phyloP scores from a whole-genome alignment of 305 asterid genomes.

The Fraxinus baroniana region DNA sequence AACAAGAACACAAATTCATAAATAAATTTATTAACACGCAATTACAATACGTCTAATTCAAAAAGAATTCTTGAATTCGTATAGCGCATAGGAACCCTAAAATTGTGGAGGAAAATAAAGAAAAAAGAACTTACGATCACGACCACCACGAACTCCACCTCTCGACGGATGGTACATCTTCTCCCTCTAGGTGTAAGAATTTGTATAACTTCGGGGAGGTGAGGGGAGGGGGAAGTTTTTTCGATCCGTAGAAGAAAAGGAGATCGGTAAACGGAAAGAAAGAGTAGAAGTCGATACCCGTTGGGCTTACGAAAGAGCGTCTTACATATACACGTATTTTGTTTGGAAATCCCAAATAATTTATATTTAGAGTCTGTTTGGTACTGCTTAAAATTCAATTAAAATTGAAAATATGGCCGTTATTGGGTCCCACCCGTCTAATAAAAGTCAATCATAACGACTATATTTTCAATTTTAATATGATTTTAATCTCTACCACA shows the following conservation, averaged over 20 bases:
- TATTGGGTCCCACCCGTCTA: too few species aligned
- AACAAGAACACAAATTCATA: background rate
- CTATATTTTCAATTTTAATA: too few species aligned
- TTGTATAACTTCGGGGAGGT: background rate
- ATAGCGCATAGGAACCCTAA: background rate
- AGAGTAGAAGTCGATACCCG: background rate
- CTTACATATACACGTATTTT: background rate
- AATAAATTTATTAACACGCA: background rate
- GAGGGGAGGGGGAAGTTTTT: background rate
- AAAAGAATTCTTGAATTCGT: background rate
- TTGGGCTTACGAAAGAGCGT: background rate
- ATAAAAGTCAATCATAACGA: too few species aligned
- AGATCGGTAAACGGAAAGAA: background rate
- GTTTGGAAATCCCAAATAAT: background rate
- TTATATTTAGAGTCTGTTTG: too few species aligned
- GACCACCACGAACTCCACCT: constrained; percentile 99
- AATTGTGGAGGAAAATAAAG: background rate
- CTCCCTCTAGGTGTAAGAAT: background rate
- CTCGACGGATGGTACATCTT: constrained; percentile 90
- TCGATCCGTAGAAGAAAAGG: background rate
- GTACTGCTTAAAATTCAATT: too few species aligned
- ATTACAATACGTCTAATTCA: background rate
- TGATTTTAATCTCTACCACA: too few species aligned
- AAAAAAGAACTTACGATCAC: constrained; percentile 74
- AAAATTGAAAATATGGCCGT: too few species aligned